Evolutionary conservation across 805 yeast genomes (phyloP).

Genomic region (Ogataea chonburiensis): DNA sequence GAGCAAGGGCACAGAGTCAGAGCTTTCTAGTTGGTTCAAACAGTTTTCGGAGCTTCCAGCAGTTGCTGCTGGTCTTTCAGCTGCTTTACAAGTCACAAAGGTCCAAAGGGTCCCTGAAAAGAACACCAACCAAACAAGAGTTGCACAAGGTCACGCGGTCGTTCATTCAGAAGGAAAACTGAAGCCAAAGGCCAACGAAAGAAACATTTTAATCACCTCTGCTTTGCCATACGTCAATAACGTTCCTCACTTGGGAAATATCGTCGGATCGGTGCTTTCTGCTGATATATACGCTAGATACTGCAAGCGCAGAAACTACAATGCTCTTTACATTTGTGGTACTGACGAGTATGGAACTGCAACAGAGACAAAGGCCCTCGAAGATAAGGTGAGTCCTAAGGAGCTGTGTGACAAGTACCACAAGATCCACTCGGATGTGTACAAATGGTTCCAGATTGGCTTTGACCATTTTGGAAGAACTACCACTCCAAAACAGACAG

Average conservation of each 20-base stretch:
- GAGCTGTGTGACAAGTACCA: slow-evolving; percentile 91
- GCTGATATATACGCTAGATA: slow-evolving; percentile 95
- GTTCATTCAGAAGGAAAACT: slow-evolving; percentile 37
- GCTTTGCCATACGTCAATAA: slow-evolving; percentile 98
- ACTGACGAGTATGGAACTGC: slow-evolving; percentile 99
- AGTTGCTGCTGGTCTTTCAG: slow-evolving; percentile 45
- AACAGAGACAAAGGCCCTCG: slow-evolving; percentile 96
- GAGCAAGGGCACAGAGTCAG: slow-evolving; percentile 19
- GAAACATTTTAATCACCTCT: slow-evolving; percentile 87
- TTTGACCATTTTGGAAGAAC: slow-evolving; percentile 97
- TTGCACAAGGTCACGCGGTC: slow-evolving; percentile 22
- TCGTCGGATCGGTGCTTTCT: slow-evolving; percentile 88
- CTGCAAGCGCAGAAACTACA: slow-evolving; percentile 83
- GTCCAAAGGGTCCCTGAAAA: slow-evolving; percentile 40
- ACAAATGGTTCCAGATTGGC: slow-evolving; percentile 95
- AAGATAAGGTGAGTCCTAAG: slow-evolving; percentile 85
- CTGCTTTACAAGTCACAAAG: slow-evolving; percentile 47
- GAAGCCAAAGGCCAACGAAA: slow-evolving; percentile 66
- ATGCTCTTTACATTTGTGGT: slow-evolving; percentile 87
- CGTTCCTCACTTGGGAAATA: slow-evolving; percentile 97
- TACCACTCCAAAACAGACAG: slow-evolving; percentile 87
- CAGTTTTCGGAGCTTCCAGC: slow-evolving; percentile 38
- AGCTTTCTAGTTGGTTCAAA: slow-evolving; percentile 39
- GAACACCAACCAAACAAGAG: slow-evolving; percentile 39
- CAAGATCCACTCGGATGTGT: slow-evolving; percentile 80